A percentile compares a stretch with the other conserved stretches of the same genome.
Conservation (phyloP, 2,329 filamentous ascomycete genomes). For the Pseudogymnoascus sp. region DNA sequence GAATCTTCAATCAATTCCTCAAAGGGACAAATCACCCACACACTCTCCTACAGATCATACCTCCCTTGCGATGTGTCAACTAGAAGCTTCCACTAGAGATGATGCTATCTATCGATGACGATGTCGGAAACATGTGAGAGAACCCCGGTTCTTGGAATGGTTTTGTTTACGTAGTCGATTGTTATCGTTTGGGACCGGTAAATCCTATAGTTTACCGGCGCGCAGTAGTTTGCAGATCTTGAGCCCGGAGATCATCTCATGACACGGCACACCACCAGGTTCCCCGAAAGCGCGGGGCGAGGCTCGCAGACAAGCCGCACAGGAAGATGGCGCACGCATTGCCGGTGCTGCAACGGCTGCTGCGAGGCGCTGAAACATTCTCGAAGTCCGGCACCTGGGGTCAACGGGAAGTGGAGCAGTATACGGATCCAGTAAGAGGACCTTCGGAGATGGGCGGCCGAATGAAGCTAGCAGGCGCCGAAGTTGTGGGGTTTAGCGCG, state of each 20-base stretch:
- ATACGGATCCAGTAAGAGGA: constrained; percentile 1
- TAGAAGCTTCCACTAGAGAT: background rate
- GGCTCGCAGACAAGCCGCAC: background rate
- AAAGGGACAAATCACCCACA: background rate
- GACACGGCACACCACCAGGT: constrained; percentile 5
- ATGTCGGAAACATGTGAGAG: background rate
- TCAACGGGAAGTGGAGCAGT: constrained; percentile 1
- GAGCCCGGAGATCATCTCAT: background rate
- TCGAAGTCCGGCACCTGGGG: constrained; percentile 5
- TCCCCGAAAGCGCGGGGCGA: background rate
- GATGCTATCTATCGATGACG: background rate
- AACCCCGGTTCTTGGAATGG: background rate
- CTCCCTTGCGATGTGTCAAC: constrained; percentile 6
- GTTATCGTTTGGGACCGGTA: background rate
- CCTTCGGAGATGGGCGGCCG: constrained; percentile 4
- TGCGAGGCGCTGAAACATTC: constrained; percentile 4
- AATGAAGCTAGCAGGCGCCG: constrained; percentile 7
- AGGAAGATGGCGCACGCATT: background rate
- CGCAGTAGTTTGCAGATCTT: background rate
- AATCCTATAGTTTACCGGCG: background rate
- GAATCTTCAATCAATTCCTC: constrained; percentile 5
- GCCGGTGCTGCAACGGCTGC: background rate
- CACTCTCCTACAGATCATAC: background rate
- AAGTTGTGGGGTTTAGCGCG: constrained; percentile 9
- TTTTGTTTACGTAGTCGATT: constrained; percentile 6